Evolutionary conservation across 2,329 filamentous ascomycete genomes (phyloP), one percentile per base, ranked within the genome.

Genomic region (Dothiorella sarmentorum): DNA sequence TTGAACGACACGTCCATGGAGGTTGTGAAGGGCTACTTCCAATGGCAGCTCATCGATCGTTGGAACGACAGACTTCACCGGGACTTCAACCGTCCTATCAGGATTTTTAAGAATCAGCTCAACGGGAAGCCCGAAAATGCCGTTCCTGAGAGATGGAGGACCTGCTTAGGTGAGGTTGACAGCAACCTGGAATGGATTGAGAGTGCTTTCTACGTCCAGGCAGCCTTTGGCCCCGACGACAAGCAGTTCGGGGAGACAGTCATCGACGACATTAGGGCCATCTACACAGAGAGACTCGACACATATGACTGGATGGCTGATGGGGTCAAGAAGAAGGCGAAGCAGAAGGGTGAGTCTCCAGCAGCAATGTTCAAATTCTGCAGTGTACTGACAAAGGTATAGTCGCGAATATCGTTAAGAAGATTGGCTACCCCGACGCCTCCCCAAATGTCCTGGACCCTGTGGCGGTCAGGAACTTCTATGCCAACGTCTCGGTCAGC

Each of bases 191-290:
- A 82, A 2, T 90, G 86, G 86, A 85, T 88, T 49, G 73, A 89
- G 15, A 87, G 85, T 66, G 82, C 85, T 20, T 89, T 90, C 73
- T 91, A 86, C 62, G 78, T 90, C 2, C 82, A 89, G 61, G 15
- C 27, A 1, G 83, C 83, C 49, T 90, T 90, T 65, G 84, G 85
- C 0, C 79, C 85, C 11, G 80, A 84, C 18, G 85, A 85, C 0
- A 88, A 88, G 67, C 73, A 82, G 3, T 82, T 88, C 44, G 86
- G 86, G 15, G 84, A 89, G 60, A 80, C 84, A 56, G 85, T 91
- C 63, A 82, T 90, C n/a, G 81, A 81, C 9, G 85, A 89, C 63
- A 86, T 91, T 68, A 88, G 88, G 69, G 76, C 81, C 15, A 80
- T 83, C 18, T 90, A 90, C 64, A 80, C 82, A 3, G 79, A 82